Base-by-base conservation (phyloP, 2,329 filamentous ascomycete genomes). In the Teratosphaeriaceae sp. region DNA sequence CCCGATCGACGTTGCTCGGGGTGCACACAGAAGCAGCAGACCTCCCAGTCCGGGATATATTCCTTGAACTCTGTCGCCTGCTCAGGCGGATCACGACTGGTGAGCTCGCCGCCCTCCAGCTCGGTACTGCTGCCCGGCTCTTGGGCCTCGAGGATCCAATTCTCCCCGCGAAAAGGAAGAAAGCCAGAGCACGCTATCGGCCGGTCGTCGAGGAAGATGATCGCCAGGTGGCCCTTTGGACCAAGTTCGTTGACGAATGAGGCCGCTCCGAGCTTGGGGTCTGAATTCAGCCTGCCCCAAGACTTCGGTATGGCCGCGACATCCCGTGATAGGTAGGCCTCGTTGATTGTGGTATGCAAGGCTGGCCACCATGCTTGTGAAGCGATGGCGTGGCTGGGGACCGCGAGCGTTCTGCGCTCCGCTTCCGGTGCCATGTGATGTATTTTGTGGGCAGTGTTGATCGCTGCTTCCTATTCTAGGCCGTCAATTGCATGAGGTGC, bases 1-100 rank as follows among this genome's bases (percentile, higher is more conserved):
- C 52, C 50, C 12, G 29, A 42, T 1, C 45, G 34, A 7, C 52
- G 45, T 27, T 53, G 41, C 4, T 35, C 20, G 4, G 51, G 51
- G 24, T 50, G 48, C 8, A 57, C 42, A 38, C 54, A 58, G 35
- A 58, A 53, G 36, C 52, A 59, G 40, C 52, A 56, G 7, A 56
- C 43, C 23, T 59, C 53, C 52, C 52, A 56, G 37, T 52, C 52
- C 21, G 3, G 3, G 27, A 30, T 38, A 24, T 23, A 16, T 16
- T 35, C 36, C 11, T n/a, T n/a, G n/a, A n/a, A n/a, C n/a, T n/a
- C n/a, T n/a, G n/a, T n/a, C n/a, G n/a, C n/a, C n/a, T n/a, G n/a
- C n/a, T n/a, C n/a, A n/a, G n/a, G n/a, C n/a, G n/a, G n/a, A n/a
- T n/a, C n/a, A n/a, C 42, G 27, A 20, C 34, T 36, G 5, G 35